Base-by-base conservation (phyloP, 2,329 filamentous ascomycete species). In the Talaromyces albobiverticillius region DNA sequence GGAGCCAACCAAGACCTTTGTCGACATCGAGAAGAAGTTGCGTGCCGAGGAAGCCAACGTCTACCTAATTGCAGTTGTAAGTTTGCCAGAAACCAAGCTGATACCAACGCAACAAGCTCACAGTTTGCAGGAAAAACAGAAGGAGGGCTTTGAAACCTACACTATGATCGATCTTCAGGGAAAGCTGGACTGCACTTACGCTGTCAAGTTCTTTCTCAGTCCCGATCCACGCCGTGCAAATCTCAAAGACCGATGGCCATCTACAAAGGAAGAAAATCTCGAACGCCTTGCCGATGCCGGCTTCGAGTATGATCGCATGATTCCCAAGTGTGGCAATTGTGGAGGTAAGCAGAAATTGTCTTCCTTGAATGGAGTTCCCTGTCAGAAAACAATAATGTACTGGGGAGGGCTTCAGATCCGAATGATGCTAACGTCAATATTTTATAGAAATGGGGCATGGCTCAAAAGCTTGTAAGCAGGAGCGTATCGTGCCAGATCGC, bases 111-210 rank as follows among this genome's bases (percentile, higher is more conserved):
- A 25, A 36, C 20, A 59, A 51, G 40, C 57, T 56, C 25, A 46
- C 49, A 29, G 16, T 36, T 26, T 55, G 34, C n/a, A 77, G 74
- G 68, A 74, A 61, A 69, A 76, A 61, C 67, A 74, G 61, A 69
- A 76, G 62, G 64, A 73, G 64, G 58, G 71, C 51, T 59, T 62
- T 8, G 68, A 72, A 29, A 74, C 72, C 41, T 76, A 76, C 61
- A 81, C 73, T 46, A 70, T 81, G 22, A 76, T 83, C 59, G 75
- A 80, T 57, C 69, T 82, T 9, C 73, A 81, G 57, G 81, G 81
- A 45, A 77, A 80, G 50, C 61, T 73, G 16, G 74, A 77, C 54
- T 76, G 78, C 64, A 75, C 76, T 56, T 83, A 76, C 54, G 70
- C 75, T 23, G 71, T 82, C 51, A 74, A 74, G 0, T 77, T 79